Conservation (phyloP, 352 stramenopile genomes). For the Pythium plurisporium region DNA sequence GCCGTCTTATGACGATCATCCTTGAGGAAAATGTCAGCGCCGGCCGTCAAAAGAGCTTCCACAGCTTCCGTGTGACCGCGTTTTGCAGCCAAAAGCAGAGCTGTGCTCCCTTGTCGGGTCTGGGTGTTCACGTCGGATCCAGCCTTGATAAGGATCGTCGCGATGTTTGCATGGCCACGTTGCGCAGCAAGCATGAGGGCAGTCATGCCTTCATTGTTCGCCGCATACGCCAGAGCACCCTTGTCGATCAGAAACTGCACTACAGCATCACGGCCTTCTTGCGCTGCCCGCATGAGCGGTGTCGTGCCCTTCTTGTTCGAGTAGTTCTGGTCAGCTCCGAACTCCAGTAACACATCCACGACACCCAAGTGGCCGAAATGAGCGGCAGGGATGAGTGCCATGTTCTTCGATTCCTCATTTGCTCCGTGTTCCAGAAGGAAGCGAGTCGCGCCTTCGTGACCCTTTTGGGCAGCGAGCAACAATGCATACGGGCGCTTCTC, state of each 20-base stretch:
- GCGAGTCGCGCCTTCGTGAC: constrained; percentile 59
- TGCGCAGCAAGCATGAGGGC: constrained; percentile 83
- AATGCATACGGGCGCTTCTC: constrained; percentile 78
- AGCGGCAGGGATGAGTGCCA: constrained; percentile 77
- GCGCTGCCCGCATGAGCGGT: constrained; percentile 78
- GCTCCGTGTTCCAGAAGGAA: constrained; percentile 64
- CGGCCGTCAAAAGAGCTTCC: constrained; percentile 70
- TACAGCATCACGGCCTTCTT: constrained; percentile 77
- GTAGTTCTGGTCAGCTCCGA: constrained; percentile 71
- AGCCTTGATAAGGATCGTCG: constrained; percentile 73
- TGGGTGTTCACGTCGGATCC: constrained; percentile 87
- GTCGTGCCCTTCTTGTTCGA: constrained; percentile 87
- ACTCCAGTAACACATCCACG: constrained; percentile 67
- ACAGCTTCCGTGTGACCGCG: constrained; percentile 75
- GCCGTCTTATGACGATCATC: constrained; percentile 86
- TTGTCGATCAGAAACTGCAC: constrained; percentile 74
- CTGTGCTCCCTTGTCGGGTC: constrained; percentile 81
- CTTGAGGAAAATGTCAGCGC: constrained; percentile 85
- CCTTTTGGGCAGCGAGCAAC: constrained; percentile 80
- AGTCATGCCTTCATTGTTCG: constrained; percentile 88
- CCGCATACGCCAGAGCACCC: constrained; percentile 59
- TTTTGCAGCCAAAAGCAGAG: constrained; percentile 79
- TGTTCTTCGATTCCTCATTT: constrained; percentile 82
- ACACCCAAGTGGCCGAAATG: constrained; percentile 80
- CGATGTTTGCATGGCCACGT: constrained; percentile 75